These are phyloP conservation scores for Calonectria ilicicola DNA, from an alignment of 2,329 filamentous ascomycete genomes.

Conservation along the genomic window DNA sequence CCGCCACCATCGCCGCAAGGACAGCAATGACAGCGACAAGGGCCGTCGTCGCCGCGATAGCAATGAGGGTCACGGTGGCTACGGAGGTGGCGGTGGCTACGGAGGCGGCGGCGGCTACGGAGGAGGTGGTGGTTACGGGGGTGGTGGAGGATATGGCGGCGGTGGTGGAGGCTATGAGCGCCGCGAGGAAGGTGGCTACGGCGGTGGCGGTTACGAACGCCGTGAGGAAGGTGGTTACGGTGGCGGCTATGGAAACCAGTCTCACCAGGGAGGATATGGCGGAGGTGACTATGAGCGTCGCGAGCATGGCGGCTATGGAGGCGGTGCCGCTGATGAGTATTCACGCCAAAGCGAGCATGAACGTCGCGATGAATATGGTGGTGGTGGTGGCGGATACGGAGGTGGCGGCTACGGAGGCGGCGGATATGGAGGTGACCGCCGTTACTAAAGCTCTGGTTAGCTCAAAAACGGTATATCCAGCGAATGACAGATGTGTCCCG, in stretches of 20 bases:
- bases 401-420: slow-evolving; percentile 44
- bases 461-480: background rate
- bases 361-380: slow-evolving; percentile 38
- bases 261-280: slow-evolving; percentile 22
- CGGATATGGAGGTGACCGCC: slow-evolving; percentile 40
- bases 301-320: slow-evolving; percentile 33
- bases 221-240: slow-evolving; percentile 31
- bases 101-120: slow-evolving; percentile 24
- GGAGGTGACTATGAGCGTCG: slow-evolving; percentile 33
- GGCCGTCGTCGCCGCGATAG: slow-evolving; percentile 7
- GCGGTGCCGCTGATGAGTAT: slow-evolving; percentile 13
- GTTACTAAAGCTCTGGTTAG: slow-evolving; percentile 31
- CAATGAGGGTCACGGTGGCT: slow-evolving; percentile 13
- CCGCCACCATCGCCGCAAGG: slow-evolving; percentile 7
- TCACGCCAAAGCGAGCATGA: slow-evolving; percentile 18
- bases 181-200: slow-evolving; percentile 28
- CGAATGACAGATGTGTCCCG: background rate
- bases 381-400: slow-evolving; percentile 31
- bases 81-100: slow-evolving; percentile 26
- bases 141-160: slow-evolving; percentile 6
- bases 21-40: slow-evolving; percentile 23
- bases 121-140: slow-evolving; percentile 28
- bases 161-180: slow-evolving; percentile 34
- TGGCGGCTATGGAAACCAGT: slow-evolving; percentile 29
- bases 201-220: slow-evolving; percentile 37